A percentile compares a stretch with the other conserved stretches of the same genome.
Conservation (phyloP, 768 basidiomycete genomes). For the Tremella mesenterica region DNA sequence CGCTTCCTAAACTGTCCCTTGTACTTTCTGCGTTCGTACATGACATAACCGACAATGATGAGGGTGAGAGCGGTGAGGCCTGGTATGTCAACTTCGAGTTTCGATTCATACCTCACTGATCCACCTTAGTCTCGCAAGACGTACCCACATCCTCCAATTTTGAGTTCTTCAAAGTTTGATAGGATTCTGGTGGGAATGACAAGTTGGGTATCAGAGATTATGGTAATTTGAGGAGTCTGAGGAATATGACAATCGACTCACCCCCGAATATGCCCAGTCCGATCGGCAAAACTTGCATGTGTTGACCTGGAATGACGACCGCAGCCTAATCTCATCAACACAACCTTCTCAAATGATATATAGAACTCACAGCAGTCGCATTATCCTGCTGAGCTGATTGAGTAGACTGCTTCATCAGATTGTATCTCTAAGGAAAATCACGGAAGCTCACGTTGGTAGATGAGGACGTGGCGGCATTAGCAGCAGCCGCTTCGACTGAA, state of each 20-base stretch:
- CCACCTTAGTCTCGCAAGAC: too few relatives aligned
- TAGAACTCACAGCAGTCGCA: conserved; percentile 1
- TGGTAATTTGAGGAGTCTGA: too few relatives aligned
- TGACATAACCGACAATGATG: conserved; percentile 71
- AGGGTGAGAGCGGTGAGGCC: conserved; percentile 77
- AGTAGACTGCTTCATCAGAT: too few relatives aligned
- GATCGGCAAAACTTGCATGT: conserved; percentile 31
- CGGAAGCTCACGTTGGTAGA: too few relatives aligned
- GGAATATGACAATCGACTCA: conserved; percentile 1
- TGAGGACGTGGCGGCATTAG: neutral
- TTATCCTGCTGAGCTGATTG: conserved; percentile 1
- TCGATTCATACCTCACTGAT: too few relatives aligned
- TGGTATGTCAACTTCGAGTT: neutral
- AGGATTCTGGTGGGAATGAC: too few relatives aligned
- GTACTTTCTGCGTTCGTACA: conserved; percentile 77
- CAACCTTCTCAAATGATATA: too few relatives aligned
- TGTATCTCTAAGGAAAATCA: too few relatives aligned
- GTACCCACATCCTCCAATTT: too few relatives aligned
- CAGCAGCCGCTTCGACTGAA: neutral
- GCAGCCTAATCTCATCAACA: too few relatives aligned
- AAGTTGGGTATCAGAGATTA: too few relatives aligned
- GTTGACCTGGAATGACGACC: conserved; percentile 19
- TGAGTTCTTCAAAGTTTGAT: too few relatives aligned
- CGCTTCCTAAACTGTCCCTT: conserved; percentile 56
- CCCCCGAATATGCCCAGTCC: conserved; percentile 39